These are phyloP conservation scores for Colletotrichum camelliae DNA, from an alignment of 2,329 filamentous ascomycete species.

Conservation along the genomic window DNA sequence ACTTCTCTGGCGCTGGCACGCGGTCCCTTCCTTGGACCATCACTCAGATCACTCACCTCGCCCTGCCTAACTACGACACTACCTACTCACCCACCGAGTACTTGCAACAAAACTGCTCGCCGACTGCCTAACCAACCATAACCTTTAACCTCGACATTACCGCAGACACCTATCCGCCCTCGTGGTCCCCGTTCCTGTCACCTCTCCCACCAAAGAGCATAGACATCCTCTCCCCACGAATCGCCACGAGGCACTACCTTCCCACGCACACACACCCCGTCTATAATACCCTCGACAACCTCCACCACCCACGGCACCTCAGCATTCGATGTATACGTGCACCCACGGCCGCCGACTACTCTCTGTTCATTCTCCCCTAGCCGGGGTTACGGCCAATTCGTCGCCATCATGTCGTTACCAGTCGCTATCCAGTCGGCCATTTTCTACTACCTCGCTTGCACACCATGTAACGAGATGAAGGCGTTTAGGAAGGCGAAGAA, in stretches of 20 bases:
- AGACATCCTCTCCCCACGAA: not conserved
- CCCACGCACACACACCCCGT: not conserved
- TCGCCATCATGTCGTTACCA: constrained; percentile 51
- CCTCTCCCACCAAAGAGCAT: not conserved
- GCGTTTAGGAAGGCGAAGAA: constrained; percentile 74
- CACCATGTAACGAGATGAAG: constrained; percentile 75
- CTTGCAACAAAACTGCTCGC: not conserved
- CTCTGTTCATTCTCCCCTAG: not conserved
- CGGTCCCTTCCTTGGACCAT: constrained; percentile 3
- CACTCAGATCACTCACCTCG: not conserved
- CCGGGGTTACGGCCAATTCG: constrained; percentile 13
- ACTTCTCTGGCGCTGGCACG: constrained; percentile 15
- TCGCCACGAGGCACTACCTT: not conserved
- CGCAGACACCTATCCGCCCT: not conserved
- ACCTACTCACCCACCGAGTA: not conserved
- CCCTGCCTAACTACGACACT: not conserved
- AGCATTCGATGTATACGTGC: constrained; percentile 12
- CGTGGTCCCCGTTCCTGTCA: not conserved
- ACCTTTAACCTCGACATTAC: not conserved
- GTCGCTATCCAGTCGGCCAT: constrained; percentile 75
- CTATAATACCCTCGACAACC: constrained; percentile 4
- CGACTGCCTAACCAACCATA: not conserved
- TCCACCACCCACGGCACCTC: not conserved
- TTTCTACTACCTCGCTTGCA: constrained; percentile 80
- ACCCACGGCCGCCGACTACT: not conserved